phyloP scores from a whole-genome alignment of 2,329 filamentous ascomycete genomes.

The Venturia aucupariae region DNA sequence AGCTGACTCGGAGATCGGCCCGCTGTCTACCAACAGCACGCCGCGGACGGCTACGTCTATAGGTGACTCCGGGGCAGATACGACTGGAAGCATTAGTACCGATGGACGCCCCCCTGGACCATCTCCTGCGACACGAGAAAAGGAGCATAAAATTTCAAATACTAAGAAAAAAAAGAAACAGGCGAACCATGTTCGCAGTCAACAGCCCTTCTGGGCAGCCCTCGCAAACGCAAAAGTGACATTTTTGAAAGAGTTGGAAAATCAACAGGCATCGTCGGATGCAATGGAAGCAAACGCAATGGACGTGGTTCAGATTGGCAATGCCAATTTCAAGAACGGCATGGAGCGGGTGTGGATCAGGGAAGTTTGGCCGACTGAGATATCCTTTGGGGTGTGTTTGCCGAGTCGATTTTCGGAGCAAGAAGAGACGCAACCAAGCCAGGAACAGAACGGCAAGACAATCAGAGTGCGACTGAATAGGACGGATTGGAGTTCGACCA shows the following conservation, averaged over 20 bases:
- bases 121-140: slow-evolving; percentile 46
- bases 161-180: slow-evolving; percentile 82
- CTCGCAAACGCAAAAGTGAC: slow-evolving; percentile 94
- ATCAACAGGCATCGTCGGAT: slow-evolving; percentile 67
- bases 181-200: slow-evolving; percentile 79
- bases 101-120: slow-evolving; percentile 42
- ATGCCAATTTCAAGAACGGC: slow-evolving; percentile 61
- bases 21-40: slow-evolving; percentile 5
- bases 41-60: slow-evolving; percentile 18
- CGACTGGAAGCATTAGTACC: slow-evolving; percentile 32
- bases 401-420: slow-evolving; percentile 42
- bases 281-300: slow-evolving; percentile 65
- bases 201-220: slow-evolving; percentile 89
- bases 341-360: slow-evolving; percentile 72
- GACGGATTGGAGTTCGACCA: slow-evolving; percentile 68
- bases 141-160: slow-evolving; percentile 42
- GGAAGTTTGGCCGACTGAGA: slow-evolving; percentile 67
- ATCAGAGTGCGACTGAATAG: slow-evolving; percentile 74
- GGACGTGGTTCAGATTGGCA: slow-evolving; percentile 67
- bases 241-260: slow-evolving; percentile 69
- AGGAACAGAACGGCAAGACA: slow-evolving; percentile 48
- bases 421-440: slow-evolving; percentile 21
- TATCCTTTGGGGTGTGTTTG: slow-evolving; percentile 65
- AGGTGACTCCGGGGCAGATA: slow-evolving; percentile 41
- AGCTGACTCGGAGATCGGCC: slow-evolving; percentile 32